Conservation (phyloP, 306 rosid genomes). For the Erythrophleum fordii region DNA sequence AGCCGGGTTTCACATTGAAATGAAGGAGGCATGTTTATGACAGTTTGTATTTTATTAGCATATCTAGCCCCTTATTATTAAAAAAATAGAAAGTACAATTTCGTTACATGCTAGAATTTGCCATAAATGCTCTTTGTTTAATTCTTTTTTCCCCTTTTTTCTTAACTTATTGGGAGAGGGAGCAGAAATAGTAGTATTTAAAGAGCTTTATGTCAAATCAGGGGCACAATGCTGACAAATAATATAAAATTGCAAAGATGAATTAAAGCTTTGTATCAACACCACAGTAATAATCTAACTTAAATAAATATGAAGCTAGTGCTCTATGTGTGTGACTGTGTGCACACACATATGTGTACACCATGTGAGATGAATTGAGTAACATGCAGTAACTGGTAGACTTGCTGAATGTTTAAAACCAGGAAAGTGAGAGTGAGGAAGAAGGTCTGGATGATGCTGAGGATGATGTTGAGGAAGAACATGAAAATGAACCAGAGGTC, state of each 20-base stretch:
- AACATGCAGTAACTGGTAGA: slow-evolving; percentile 6
- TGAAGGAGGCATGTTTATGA: not conserved
- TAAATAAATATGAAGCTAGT: slow-evolving; percentile 10
- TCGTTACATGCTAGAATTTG: too few species aligned
- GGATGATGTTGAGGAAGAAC: slow-evolving; percentile 60
- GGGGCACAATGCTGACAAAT: not conserved
- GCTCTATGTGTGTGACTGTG: not conserved
- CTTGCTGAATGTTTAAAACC: slow-evolving; percentile 30
- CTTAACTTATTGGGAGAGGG: not conserved
- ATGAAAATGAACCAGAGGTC: slow-evolving; percentile 50
- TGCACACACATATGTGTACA: not conserved
- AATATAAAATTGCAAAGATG: not conserved
- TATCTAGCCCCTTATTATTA: not conserved
- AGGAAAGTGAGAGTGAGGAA: slow-evolving; percentile 73
- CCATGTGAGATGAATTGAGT: not conserved
- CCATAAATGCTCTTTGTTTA: not conserved
- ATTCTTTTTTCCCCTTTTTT: not conserved
- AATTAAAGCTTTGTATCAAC: not conserved
- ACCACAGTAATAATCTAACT: not conserved
- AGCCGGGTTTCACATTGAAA: not conserved
- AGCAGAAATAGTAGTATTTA: not conserved
- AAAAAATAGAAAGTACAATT: too few species aligned
- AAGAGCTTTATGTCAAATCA: not conserved
- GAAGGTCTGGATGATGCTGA: slow-evolving; percentile 62
- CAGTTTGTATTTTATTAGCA: not conserved